Evolutionary conservation across 2,329 filamentous ascomycete genomes (phyloP), one percentile per base, ranked within the genome.

Genomic region (Pseudogymnoascus sp.): DNA sequence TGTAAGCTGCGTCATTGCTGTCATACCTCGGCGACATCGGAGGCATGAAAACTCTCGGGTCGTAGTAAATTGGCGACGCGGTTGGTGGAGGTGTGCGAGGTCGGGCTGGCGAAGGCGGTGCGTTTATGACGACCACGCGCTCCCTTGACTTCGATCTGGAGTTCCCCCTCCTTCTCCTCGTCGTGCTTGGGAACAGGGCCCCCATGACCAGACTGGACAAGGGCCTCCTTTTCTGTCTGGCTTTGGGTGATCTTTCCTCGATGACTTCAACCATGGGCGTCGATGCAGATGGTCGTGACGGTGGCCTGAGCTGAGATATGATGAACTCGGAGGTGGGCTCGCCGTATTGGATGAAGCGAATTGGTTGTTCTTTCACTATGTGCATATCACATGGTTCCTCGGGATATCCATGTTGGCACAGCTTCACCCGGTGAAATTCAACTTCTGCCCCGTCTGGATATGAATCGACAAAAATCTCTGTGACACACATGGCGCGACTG

Each of bases 401-500:
- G 49, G 65, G 64, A 52, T 74, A 69, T 19, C 75, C 75, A 52
- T 78, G 75, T 16, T 73, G 67, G 9, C 71, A 66, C 73, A 79
- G 79, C 39, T 75, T 70, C 7, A 67, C 68, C 33, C 73, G 69
- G 5, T 73, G 70, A 62, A 76, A 75, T 58, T 74, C 72, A 36
- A 69, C 67, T 59, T 71, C 69, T 58, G 72, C 75, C 63, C 78
- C 78, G 70, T 82, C 77, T 3, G 79, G 75, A 74, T 78, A 77
- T 68, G 77, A 69, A 69, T 79, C 78, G 35, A 77, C 74, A 74
- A 76, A 80, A 60, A 79, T 66, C 67, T 80, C 75, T 64, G 76
- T 78, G 65, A 76, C 76, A 72, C 81, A 83, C 81, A 83, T 83
- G 58, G 14, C 74, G 75, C 69, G 68, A 67, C 70, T 69, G 64